Evolutionary conservation across 2,329 filamentous ascomycete species (phyloP), one percentile per base, ranked within the genome.

Genomic region (Beauveria brongniartii): DNA sequence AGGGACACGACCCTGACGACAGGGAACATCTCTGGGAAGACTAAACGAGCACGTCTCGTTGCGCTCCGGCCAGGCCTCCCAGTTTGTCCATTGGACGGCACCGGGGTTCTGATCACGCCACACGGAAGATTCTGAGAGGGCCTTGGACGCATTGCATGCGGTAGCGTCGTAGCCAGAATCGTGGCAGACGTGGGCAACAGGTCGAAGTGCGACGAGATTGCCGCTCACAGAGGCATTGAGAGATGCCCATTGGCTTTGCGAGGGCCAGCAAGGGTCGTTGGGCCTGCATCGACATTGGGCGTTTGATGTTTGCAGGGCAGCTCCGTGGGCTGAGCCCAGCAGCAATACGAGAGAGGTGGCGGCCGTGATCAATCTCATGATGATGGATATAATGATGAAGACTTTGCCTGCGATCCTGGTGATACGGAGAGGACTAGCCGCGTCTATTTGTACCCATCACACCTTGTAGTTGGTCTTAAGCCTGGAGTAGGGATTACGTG

Each of bases 141-240:
- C 62, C 59, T 69, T 63, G 34, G 80, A 65, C 1, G 63, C 67
- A 2, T 69, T 63, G 65, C 81, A 84, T 22, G 65, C 70, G 7
- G 65, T 67, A 30, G 72, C 73, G 67, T 82, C 68, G 65, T 79
- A 81, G 46, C 64, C 65, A 14, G 69, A 72, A 22, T 72, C 69
- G 64, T 84, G 82, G 65, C 82, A 86, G 1, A 77, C 71, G 2
- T 75, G 66, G 2, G 75, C 82, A 2, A 83, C 68, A 1, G 83
- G 82, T 4, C 77, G 69, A 0, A 79, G 82, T 7, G 76, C 74
- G 56, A 85, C 72, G 30, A 85, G 72, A 20, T 71, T 73, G 1
- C 80, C 81, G 41, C 72, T 71, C 1, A 84, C 70, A 2, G 81
- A 78, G 20, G 69, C 61, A 64, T 85, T 83, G 57, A 86, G 76